phyloP scores from a whole-genome alignment of 805 yeast species.

The Ogataea degrootiae region DNA sequence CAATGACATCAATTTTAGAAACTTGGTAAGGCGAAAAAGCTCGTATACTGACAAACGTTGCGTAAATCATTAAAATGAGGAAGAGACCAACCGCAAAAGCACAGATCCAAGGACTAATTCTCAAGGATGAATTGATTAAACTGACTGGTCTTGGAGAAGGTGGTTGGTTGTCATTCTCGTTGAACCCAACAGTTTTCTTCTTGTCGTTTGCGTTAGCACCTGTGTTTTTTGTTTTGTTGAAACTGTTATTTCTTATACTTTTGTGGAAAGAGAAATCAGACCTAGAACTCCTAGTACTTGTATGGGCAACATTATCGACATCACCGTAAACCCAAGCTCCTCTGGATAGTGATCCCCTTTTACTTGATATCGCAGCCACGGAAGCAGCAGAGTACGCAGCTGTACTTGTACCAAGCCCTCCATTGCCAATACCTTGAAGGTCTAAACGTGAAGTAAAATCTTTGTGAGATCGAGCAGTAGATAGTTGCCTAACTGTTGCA shows the following conservation, averaged over 20 bases:
- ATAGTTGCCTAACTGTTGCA: conserved; percentile 5
- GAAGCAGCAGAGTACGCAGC: conserved; percentile 14
- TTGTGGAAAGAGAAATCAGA: conserved; percentile 16
- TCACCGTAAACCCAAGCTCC: conserved; percentile 17
- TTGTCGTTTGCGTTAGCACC: neutral
- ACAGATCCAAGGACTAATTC: neutral
- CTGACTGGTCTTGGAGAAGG: no score
- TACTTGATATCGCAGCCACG: conserved; percentile 16
- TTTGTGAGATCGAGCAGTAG: neutral
- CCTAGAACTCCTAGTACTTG: conserved; percentile 14
- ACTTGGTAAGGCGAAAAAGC: conserved; percentile 7
- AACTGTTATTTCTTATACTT: neutral
- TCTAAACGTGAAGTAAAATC: neutral
- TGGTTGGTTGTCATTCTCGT: no score
- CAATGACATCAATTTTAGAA: conserved; percentile 7
- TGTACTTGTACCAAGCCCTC: neutral
- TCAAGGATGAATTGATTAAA: no score
- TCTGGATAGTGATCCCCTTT: conserved; percentile 15
- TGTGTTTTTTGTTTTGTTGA: neutral
- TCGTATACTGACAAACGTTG: conserved; percentile 12
- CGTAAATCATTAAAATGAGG: conserved; percentile 7
- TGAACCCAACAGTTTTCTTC: neutral
- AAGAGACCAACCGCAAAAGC: conserved; percentile 1
- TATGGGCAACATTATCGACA: conserved; percentile 13
- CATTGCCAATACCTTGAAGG: neutral